Conservation (phyloP, 1,139 yeast genomes). For the Hansenula lynferdii region DNA sequence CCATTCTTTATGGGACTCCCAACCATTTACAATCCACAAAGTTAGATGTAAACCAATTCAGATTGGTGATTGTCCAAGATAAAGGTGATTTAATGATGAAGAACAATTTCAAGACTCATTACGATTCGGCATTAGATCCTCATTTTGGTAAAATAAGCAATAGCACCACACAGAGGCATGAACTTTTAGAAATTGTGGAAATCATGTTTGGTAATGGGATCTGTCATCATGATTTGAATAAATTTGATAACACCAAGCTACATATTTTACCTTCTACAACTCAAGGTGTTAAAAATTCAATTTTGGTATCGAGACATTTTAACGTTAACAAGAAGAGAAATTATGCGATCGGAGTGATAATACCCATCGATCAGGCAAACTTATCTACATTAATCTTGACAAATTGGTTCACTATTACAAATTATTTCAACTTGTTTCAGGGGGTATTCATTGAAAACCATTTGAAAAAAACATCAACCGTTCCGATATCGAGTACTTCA, state of each 20-base stretch:
- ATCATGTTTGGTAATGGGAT: constrained; percentile 22
- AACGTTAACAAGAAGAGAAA: constrained; percentile 8
- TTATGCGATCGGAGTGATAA: constrained; percentile 18
- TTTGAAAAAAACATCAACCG: too few relatives aligned
- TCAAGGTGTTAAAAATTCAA: constrained; percentile 11
- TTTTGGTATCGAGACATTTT: constrained; percentile 17
- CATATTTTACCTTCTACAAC: constrained; percentile 10
- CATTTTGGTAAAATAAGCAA: constrained; percentile 11
- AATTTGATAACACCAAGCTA: constrained; percentile 11
- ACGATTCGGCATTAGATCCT: constrained; percentile 26
- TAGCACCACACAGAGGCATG: constrained; percentile 17
- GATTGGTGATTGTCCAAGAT: constrained; percentile 30
- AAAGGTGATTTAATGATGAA: constrained; percentile 30
- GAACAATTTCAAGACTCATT: constrained; percentile 27
- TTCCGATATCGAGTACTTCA: too few relatives aligned
- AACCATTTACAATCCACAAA: constrained; percentile 6
- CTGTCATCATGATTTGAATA: constrained; percentile 21
- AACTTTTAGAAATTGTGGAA: constrained; percentile 16
- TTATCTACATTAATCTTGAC: constrained; percentile 14
- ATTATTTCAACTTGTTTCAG: constrained; percentile 12
- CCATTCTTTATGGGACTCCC: constrained; percentile 21
- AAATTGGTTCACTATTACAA: constrained; percentile 14
- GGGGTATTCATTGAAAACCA: constrained; percentile 16
- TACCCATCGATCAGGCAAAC: constrained; percentile 10
- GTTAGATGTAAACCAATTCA: constrained; percentile 19